Evolutionary conservation across 2,329 filamentous ascomycete species (phyloP).

Genomic region (Xylariaceae sp.): DNA sequence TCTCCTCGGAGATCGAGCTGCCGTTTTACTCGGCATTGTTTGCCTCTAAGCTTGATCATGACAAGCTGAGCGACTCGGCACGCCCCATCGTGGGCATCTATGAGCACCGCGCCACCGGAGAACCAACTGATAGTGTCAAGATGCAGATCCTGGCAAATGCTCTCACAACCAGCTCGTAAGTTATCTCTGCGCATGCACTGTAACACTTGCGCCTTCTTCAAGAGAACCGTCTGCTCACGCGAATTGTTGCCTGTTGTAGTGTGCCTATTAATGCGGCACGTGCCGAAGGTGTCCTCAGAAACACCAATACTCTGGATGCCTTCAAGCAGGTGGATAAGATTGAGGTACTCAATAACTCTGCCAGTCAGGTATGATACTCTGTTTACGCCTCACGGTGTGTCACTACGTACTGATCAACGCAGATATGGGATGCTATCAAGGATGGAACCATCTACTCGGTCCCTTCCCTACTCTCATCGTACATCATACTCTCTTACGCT

Average conservation of each 20-base stretch:
- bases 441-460: slow-evolving; percentile 95
- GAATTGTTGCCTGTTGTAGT: slow-evolving; percentile 39
- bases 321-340: slow-evolving; percentile 80
- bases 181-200: slow-evolving; percentile 2
- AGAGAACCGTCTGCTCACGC: slow-evolving; percentile 1
- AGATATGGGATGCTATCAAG: slow-evolving; percentile 97
- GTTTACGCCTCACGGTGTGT: neutral
- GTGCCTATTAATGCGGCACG: slow-evolving; percentile 67
- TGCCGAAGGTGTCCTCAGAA: slow-evolving; percentile 90
- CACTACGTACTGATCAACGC: slow-evolving; percentile 10
- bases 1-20: slow-evolving; percentile 89
- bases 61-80: slow-evolving; percentile 91
- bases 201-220: neutral
- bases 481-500: slow-evolving; percentile 84
- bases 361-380: slow-evolving; percentile 58
- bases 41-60: slow-evolving; percentile 88
- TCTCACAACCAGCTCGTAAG: slow-evolving; percentile 76
- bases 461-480: slow-evolving; percentile 84
- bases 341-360: slow-evolving; percentile 71
- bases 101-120: slow-evolving; percentile 68
- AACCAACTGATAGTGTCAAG: slow-evolving; percentile 70
- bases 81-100: slow-evolving; percentile 83
- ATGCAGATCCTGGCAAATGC: slow-evolving; percentile 90
- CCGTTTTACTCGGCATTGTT: slow-evolving; percentile 94
- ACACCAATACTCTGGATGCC: slow-evolving; percentile 92